Base-by-base conservation (phyloP, 495 filamentous ascomycete genomes). In the Oleoguttula mirabilis region DNA sequence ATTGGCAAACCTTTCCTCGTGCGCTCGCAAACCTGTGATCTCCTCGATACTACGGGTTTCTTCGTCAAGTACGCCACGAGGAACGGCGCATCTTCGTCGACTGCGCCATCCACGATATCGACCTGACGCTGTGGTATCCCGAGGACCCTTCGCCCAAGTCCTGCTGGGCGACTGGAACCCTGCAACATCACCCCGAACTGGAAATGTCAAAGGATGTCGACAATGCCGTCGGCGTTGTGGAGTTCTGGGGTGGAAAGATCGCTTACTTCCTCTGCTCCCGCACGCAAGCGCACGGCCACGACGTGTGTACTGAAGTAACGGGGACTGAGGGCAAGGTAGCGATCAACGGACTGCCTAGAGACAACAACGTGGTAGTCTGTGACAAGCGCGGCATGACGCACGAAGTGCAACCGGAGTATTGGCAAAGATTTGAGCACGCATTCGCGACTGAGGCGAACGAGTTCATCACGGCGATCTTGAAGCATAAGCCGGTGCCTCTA, bases 91-190 rank as follows among this genome's bases (percentile, higher is more conserved):
- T 48, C 6, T 48, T 48, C 23, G 45, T 47, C 4, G 39, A 44
- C 20, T 16, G 20, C 22, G 19, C 33, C 6, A 70, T 76, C 47
- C 72, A 75, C 52, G 72, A 75, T 36, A 74, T 76, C 48, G 72
- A 76, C 45, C 63, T 76, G 0, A 57, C 68, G 0, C 60, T 76
- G 19, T 75, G 69, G 70, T 75, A 72, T 62, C 72, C 73, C 55
- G 68, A 67, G 10, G 50, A 68, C 30, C 62, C n/a, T n/a, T 68
- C 12, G 50, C 55, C 32, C 37, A 76, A 63, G 33, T 39, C 44
- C 3, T 43, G 42, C 31, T 60, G 45, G 47, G 60, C 54, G 0
- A 46, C 32, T 0, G 60, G 60, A 1, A 57, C 44, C 12, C 33
- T 53, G 3, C 39, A 43, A 21, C 46, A 52, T 8, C 55, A 61